A percentile compares a stretch with the other conserved stretches of the same genome.
Evolutionary conservation across 2,329 filamentous ascomycete genomes (phyloP).

Genomic region (Echinosphaeria canescens): DNA sequence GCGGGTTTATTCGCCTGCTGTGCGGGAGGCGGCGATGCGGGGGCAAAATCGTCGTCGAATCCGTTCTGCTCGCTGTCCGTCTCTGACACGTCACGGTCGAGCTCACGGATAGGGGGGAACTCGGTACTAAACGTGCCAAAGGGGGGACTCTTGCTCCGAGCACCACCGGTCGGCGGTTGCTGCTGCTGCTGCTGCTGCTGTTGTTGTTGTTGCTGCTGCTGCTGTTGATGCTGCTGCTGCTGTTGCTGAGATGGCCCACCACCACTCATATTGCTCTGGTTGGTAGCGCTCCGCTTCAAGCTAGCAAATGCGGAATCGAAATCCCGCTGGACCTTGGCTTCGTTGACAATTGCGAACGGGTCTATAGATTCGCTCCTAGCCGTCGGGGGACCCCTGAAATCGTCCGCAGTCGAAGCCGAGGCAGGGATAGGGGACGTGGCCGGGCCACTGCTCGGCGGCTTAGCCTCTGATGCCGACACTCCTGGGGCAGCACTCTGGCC

Average conservation of each 20-base stretch:
- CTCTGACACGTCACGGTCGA: conserved; percentile 70
- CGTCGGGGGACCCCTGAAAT: conserved; percentile 5
- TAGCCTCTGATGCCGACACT: conserved; percentile 3
- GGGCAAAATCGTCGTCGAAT: conserved; percentile 85
- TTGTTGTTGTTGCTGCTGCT: not conserved
- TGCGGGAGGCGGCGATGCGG: conserved; percentile 23
- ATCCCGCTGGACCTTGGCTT: conserved; percentile 50
- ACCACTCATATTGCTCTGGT: conserved; percentile 2
- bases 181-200: not conserved
- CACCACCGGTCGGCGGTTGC: too few species aligned
- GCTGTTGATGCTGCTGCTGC: conserved; percentile 11
- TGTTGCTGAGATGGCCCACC: too few species aligned
- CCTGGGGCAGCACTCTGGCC: conserved; percentile 4
- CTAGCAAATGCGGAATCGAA: conserved; percentile 73
- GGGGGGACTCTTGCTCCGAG: too few species aligned
- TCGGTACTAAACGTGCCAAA: conserved; percentile 44
- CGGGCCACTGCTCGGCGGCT: conserved; percentile 11
- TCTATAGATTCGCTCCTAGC: too few species aligned
- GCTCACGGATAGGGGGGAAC: conserved; percentile 83
- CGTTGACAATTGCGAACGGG: conserved; percentile 28
- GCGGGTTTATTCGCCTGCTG: conserved; percentile 7
- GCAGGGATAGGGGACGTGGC: conserved; percentile 1
- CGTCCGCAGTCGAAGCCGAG: conserved; percentile 4
- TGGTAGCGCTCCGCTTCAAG: conserved; percentile 28
- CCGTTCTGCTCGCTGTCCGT: conserved; percentile 59